Conservation (phyloP, 768 basidiomycete species). For the Russula foetens region DNA sequence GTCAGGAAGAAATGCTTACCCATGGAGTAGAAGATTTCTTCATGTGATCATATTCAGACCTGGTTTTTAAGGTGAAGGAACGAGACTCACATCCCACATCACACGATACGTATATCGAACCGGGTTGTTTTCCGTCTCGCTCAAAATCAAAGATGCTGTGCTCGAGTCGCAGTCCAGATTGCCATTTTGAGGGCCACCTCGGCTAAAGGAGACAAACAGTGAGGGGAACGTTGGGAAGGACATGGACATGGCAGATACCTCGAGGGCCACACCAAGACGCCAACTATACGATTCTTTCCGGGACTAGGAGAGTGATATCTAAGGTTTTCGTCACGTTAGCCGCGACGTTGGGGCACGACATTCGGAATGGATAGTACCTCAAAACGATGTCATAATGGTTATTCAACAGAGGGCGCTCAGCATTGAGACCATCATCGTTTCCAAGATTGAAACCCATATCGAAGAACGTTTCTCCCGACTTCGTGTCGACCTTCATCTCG, state of each 20-base stretch:
- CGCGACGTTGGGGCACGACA: neutral
- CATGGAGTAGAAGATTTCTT: conserved; percentile 83
- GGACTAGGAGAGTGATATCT: conserved; percentile 77
- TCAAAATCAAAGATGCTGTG: conserved; percentile 46
- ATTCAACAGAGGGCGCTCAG: conserved; percentile 63
- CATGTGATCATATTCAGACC: neutral
- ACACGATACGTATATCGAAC: conserved; percentile 86
- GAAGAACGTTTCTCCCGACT: conserved; percentile 80
- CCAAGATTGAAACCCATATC: conserved; percentile 96
- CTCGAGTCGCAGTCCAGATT: conserved; percentile 44
- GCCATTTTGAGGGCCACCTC: conserved; percentile 51
- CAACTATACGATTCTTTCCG: conserved; percentile 78
- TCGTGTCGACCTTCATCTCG: conserved; percentile 79
- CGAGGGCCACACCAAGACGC: conserved; percentile 78
- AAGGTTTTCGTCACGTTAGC: conserved; percentile 12
- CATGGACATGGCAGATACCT: conserved; percentile 27
- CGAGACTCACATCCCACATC: conserved; percentile 64
- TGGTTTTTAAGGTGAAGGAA: neutral
- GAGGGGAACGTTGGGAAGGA: neutral
- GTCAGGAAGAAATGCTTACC: conserved; percentile 34
- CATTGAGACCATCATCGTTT: conserved; percentile 47
- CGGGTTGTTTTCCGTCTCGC: conserved; percentile 48
- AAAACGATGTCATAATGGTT: conserved; percentile 90
- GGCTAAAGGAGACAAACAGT: conserved; percentile 32
- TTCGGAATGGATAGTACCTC: conserved; percentile 36